Evolutionary conservation across 2,329 filamentous ascomycete genomes (phyloP).

Genomic region (Fonsecaea pedrosoi): DNA sequence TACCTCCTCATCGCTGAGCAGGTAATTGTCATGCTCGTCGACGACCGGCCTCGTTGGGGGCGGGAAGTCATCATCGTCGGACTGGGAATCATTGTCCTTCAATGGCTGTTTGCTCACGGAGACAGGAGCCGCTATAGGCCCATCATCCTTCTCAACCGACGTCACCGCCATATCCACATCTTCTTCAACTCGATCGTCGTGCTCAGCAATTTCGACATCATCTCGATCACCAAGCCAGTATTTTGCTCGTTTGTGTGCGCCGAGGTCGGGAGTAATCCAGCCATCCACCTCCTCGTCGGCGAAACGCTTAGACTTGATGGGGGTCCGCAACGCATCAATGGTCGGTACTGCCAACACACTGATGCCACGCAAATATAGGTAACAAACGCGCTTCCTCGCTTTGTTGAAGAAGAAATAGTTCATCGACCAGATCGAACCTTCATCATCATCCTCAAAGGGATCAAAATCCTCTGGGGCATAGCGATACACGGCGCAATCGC

Average conservation of each 20-base stretch:
- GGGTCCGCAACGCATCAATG: slow-evolving; percentile 57
- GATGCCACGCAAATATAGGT: slow-evolving; percentile 89
- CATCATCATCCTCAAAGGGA: slow-evolving; percentile 89
- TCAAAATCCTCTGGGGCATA: slow-evolving; percentile 84
- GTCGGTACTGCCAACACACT: slow-evolving; percentile 71
- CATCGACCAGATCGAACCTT: slow-evolving; percentile 90
- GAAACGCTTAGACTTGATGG: slow-evolving; percentile 53
- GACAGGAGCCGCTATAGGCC: not conserved
- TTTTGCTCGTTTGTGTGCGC: slow-evolving; percentile 78
- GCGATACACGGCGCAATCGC: slow-evolving; percentile 86
- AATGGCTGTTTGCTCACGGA: slow-evolving; percentile 4
- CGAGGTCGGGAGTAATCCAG: slow-evolving; percentile 58
- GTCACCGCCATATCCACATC: slow-evolving; percentile 45
- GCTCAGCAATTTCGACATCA: slow-evolving; percentile 51
- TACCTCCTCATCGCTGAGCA: slow-evolving; percentile 54
- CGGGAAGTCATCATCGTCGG: slow-evolving; percentile 40
- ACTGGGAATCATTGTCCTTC: slow-evolving; percentile 25
- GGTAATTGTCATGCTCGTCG: slow-evolving; percentile 52
- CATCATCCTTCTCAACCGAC: slow-evolving; percentile 28
- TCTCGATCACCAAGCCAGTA: slow-evolving; percentile 83
- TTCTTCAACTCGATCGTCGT: slow-evolving; percentile 46
- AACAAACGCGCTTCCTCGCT: slow-evolving; percentile 86
- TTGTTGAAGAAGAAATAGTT: slow-evolving; percentile 99
- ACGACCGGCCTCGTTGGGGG: slow-evolving; percentile 43
- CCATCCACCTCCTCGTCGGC: slow-evolving; percentile 54